Base-by-base conservation (phyloP, 495 filamentous ascomycete genomes). In the Chaetomium cochliodes region DNA sequence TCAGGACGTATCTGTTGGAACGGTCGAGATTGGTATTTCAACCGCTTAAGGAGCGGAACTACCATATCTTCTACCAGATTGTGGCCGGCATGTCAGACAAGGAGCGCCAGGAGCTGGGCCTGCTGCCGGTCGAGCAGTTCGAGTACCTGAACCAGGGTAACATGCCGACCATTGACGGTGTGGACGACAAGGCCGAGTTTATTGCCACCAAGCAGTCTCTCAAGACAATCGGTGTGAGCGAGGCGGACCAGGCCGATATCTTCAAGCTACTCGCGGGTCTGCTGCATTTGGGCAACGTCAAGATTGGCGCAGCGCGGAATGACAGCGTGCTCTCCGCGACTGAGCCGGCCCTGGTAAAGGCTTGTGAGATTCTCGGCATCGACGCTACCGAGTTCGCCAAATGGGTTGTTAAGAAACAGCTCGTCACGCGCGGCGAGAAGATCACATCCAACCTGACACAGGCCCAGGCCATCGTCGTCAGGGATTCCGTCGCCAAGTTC, bases 331-430 rank as follows among this genome's bases (percentile, higher is more conserved):
- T 99, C 30, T 81, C 88, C n/a, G 73, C 92, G 2, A 84, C 86
- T 0, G 96, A 99, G 70, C 88, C 92, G 15, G 85, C 90, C 16
- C 81, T 99, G 54, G 84, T 88, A 28, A 87, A 86, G 65, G 94
- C 96, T 53, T 92, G 92, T 73, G 80, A 86, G 39, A 89, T 98
- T 67, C 85, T 99, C 33, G 94, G 96, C 26, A 96, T 99, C 62
- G 86, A 96, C 73, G 81, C 85, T 25, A 80, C 82, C 33, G 91
- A 96, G 68, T 99, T 99, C 75, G 92, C 94, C 60, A 97, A 92
- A 78, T 99, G 94, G 94, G 98, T 96, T 51, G 91, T 97, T 46
- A 99, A 99, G 83, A 99, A 99, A 76, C 94, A 98, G 76, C 84
- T 99, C 51, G 88, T 97, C 69, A 99, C 96, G 28, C 86, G 94